Base-by-base conservation (phyloP, 306 rosid genomes). In the Crotalaria pallida region DNA sequence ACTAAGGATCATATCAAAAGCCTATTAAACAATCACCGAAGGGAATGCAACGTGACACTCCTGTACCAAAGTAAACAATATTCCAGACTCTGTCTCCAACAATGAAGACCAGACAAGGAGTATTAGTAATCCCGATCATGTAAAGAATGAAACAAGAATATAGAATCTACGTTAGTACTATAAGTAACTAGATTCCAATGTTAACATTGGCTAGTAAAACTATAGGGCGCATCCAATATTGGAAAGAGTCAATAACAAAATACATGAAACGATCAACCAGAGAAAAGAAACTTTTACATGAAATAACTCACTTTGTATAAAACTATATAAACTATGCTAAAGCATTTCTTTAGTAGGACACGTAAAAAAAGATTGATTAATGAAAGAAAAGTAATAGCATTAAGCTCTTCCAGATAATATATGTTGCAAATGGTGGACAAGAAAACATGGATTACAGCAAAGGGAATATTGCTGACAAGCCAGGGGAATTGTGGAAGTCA, bases 111-210 rank as follows among this genome's bases (percentile, higher is more conserved):
- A 61, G 23, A 45, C 34, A 52, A 41, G 65, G 27, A 40, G 13
- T 29, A 52, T 9, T 27, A 52, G 72, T 7, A 48, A 27, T 77
- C 17, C 50, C 16, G 16, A 53, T 27, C 26, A 56, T 34, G 19
- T 3, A n/a, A 68, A 24, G 64, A 9, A 26, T 23, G 58, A n/a
- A 26, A 50, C 1, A 4, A n/a, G 19, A 22, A 63, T 34, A 63
- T 22, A 53, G 53, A 53, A 34, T 36, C 18, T 23, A 7, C 23
- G 36, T 58, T 16, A 29, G 31, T 9, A 19, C 53, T 12, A 22
- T 17, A 56, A 44, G 43, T 43, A 53, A 62, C 44, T 27, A 33
- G 34, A 26, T 76, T 50, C 38, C 55, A 76, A 67, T 58, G 56
- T 49, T 7, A 22, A 65, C 61, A 58, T 38, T 63, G 51, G 17